A percentile compares a stretch with the other conserved stretches of the same genome.
These are phyloP conservation scores for Laguncularia racemosa DNA, from an alignment of 345 rosid species.

Conservation along the genomic window DNA sequence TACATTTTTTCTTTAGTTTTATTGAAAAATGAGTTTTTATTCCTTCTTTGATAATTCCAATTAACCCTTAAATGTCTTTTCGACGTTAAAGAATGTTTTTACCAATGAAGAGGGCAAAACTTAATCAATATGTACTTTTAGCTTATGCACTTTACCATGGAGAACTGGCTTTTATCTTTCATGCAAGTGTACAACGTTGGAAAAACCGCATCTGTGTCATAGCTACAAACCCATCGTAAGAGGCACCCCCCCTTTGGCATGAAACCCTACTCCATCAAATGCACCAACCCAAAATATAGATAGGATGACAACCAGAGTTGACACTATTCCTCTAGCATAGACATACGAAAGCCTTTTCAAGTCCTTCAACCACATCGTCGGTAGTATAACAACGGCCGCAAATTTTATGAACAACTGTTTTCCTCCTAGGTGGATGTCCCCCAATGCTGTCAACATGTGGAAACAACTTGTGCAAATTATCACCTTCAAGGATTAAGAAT, in stretches of 20 bases:
- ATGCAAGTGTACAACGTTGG: slow-evolving; percentile 11
- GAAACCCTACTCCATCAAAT: slow-evolving; percentile 12
- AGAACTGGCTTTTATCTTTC: slow-evolving; percentile 6
- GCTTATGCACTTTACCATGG: slow-evolving; percentile 7
- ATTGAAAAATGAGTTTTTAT: too few species aligned
- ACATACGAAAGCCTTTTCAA: slow-evolving; percentile 11
- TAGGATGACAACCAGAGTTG: slow-evolving; percentile 1
- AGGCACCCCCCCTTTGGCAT: slow-evolving; percentile 11
- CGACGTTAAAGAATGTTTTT: too few species aligned
- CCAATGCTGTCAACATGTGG: slow-evolving; percentile 2
- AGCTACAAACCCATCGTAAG: slow-evolving; percentile 15
- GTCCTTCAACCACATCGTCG: slow-evolving; percentile 12
- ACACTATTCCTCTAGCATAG: slow-evolving; percentile 4
- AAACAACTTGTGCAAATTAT: slow-evolving; percentile 16
- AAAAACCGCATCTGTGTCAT: slow-evolving; percentile 8
- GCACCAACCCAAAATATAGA: slow-evolving; percentile 10
- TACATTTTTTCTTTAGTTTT: too few species aligned
- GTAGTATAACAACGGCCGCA: slow-evolving; percentile 11
- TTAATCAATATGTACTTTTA: too few species aligned
- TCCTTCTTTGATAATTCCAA: too few species aligned
- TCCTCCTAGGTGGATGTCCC: slow-evolving; percentile 5
- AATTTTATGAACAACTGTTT: slow-evolving; percentile 2
- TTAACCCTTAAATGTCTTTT: too few species aligned
- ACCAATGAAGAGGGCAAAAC: too few species aligned
- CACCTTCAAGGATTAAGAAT: slow-evolving; percentile 15